Conservation (phyloP, 2,329 filamentous ascomycete species). For the Camillea tinctor region DNA sequence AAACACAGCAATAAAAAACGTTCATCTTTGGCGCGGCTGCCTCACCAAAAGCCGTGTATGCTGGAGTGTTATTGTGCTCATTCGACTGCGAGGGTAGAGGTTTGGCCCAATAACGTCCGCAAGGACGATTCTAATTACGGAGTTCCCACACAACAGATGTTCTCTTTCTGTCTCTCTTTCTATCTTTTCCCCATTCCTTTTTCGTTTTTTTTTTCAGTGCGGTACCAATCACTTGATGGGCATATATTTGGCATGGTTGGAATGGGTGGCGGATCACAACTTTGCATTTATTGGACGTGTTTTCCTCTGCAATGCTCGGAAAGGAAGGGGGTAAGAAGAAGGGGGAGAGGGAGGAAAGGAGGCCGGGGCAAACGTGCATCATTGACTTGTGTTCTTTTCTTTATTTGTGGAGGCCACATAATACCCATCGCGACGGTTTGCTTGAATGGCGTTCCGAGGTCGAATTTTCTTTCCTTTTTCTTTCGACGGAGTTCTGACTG, state of each 20-base stretch:
- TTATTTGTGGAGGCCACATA: neutral
- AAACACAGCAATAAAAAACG: neutral
- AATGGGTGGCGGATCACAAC: neutral
- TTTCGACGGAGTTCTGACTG: neutral
- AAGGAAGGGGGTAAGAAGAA: neutral
- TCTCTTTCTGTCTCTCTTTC: neutral
- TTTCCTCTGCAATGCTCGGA: neutral
- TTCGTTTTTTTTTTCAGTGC: neutral
- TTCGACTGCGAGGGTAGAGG: neutral
- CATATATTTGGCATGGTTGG: neutral
- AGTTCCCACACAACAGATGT: neutral
- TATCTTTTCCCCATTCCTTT: too few species aligned
- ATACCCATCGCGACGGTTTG: neutral
- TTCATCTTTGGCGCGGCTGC: neutral
- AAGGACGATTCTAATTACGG: neutral
- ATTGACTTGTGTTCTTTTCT: neutral
- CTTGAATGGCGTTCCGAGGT: neutral
- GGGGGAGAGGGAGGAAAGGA: too few species aligned
- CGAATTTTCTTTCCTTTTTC: neutral
- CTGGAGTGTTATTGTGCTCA: neutral
- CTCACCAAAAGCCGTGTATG: constrained; percentile 26
- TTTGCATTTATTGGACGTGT: neutral
- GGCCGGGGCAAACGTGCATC: neutral
- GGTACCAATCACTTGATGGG: neutral
- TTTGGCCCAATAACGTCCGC: neutral